Evolutionary conservation across 164 flowering plant genomes (phyloP), one percentile per base, ranked within the genome.

Genomic region (Vitis cinerea): DNA sequence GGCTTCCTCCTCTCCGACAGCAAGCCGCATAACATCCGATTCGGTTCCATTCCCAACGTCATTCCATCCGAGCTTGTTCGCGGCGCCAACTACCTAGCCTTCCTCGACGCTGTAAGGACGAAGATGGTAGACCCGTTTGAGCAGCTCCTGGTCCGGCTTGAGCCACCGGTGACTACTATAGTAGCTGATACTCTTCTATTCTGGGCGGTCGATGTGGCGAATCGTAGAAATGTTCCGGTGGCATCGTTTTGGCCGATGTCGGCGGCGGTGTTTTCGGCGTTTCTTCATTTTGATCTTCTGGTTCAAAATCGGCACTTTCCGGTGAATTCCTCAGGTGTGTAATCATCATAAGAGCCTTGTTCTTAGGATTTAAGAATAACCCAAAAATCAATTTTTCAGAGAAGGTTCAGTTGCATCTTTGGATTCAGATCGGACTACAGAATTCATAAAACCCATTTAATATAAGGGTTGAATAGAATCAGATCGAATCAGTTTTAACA

Each of bases 41-140:
- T 70, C 52, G 73, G 62, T 13, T 37, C 77, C 58, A 63, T 75
- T 0, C 68, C 78, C 3, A 75, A 68, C 44, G 70, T 75, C 4
- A 37, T 75, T 14, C 73, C 75, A 4, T 67, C 70, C 8, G 71
- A 75, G 64, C 27, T 30, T 15, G 50, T 50, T 10, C 49, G 63
- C 1, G 67, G 63, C 7, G 11, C n/a, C 4, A 67, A 77, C 55
- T 29, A 56, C 29, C 9, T 50, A 3, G 63, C 56, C n/a, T 77
- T 77, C 73, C 27, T 67, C 37, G 70, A 77, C 19, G 73, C 76
- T 9, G 73, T 72, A 9, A 30, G 23, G 37, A 72, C 76, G 0
- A 68, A 68, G 49, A 72, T 77, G 79, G 79, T 54, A 50, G 68
- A 67, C 27, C 76, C 76, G 4, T 65, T 77, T 37, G 79, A 72